Evolutionary conservation across 768 basidiomycete species (phyloP).

Genomic region (Leccinum barrowsii): DNA sequence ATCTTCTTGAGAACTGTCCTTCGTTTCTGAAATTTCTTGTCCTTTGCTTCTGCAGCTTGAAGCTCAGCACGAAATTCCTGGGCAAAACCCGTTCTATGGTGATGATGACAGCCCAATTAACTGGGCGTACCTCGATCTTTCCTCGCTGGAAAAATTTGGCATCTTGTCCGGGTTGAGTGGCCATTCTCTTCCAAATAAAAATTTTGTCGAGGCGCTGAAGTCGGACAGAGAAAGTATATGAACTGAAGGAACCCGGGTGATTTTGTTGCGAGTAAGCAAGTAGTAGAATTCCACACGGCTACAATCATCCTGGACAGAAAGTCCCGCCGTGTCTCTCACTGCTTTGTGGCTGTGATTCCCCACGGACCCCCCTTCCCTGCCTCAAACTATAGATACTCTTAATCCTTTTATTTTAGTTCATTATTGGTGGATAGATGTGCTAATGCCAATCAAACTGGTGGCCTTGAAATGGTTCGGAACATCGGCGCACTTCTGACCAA

Average conservation of each 20-base stretch:
- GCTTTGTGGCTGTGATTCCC: too few species aligned
- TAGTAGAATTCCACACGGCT: too few species aligned
- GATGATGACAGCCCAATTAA: slow-evolving; percentile 6
- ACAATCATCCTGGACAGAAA: too few species aligned
- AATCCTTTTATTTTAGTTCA: too few species aligned
- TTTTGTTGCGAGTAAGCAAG: neutral
- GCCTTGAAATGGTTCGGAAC: slow-evolving; percentile 42
- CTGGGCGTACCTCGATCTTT: slow-evolving; percentile 72
- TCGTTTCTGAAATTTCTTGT: slow-evolving; percentile 93
- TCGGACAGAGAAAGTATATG: slow-evolving; percentile 2
- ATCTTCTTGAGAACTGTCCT: slow-evolving; percentile 96
- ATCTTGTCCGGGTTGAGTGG: slow-evolving; percentile 69
- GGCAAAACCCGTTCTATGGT: slow-evolving; percentile 12
- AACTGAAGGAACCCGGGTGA: neutral
- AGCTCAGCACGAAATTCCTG: slow-evolving; percentile 91
- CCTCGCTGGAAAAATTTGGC: slow-evolving; percentile 90
- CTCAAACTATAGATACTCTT: too few species aligned
- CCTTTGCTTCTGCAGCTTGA: slow-evolving; percentile 87
- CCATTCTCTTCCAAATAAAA: slow-evolving; percentile 30
- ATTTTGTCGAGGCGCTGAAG: neutral
- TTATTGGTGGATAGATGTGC: too few species aligned
- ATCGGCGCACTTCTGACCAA: slow-evolving; percentile 39
- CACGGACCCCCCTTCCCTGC: too few species aligned
- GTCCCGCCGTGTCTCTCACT: too few species aligned
- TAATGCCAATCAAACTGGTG: neutral